These are phyloP conservation scores for Sordariomycetes sp. DNA, from an alignment of 2,329 filamentous ascomycete genomes.

Conservation along the genomic window DNA sequence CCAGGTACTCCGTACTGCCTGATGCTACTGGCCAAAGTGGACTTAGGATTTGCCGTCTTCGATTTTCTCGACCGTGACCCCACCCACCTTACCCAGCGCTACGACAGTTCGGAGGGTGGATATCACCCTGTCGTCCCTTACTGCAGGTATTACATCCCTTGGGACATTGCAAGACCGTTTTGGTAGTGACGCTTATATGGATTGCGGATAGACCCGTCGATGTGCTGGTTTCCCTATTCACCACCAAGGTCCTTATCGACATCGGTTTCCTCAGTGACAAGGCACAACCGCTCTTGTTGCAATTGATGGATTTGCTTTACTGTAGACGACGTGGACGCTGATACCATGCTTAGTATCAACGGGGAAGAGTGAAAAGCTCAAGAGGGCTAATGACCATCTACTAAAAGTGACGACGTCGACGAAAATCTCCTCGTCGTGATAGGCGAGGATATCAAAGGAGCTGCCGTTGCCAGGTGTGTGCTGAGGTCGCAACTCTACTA, in stretches of 20 bases:
- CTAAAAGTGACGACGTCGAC: too few relatives aligned
- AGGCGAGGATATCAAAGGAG: too few relatives aligned
- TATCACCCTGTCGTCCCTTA: slow-evolving; percentile 51
- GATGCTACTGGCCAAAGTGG: not conserved
- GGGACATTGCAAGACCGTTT: too few relatives aligned
- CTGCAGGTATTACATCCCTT: slow-evolving; percentile 28
- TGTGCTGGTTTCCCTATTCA: slow-evolving; percentile 86
- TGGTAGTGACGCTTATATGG: not conserved
- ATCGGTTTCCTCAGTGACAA: slow-evolving; percentile 83
- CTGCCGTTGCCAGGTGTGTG: too few relatives aligned
- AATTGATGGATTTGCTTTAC: too few relatives aligned
- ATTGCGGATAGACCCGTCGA: slow-evolving; percentile 24
- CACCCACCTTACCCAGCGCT: slow-evolving; percentile 72
- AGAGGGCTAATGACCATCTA: too few relatives aligned
- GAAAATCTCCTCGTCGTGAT: too few relatives aligned
- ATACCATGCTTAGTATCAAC: too few relatives aligned
- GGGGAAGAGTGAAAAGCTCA: too few relatives aligned
- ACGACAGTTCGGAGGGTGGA: slow-evolving; percentile 75
- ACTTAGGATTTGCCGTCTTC: slow-evolving; percentile 78
- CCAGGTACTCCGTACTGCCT: not conserved
- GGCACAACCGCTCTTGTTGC: slow-evolving; percentile 48
- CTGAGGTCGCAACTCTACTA: too few relatives aligned
- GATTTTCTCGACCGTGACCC: slow-evolving; percentile 90
- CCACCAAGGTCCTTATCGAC: slow-evolving; percentile 77
- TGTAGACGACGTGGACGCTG: too few relatives aligned